phyloP scores from a whole-genome alignment of 768 basidiomycete species.

The Termitomyces sp. region DNA sequence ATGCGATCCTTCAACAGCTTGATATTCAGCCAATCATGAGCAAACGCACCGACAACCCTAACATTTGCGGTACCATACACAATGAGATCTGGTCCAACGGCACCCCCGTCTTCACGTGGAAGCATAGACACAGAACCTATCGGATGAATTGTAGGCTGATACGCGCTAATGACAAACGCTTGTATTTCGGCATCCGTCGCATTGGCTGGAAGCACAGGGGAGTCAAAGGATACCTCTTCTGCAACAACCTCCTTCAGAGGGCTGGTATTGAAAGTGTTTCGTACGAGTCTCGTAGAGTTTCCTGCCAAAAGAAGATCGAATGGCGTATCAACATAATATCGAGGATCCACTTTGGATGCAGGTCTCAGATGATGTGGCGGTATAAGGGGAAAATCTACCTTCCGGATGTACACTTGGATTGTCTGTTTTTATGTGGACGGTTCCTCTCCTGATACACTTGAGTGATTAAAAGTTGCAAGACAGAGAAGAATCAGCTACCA shows the following conservation, averaged over 20 bases:
- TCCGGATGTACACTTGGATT: conserved; percentile 11
- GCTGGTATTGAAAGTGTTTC: conserved; percentile 4
- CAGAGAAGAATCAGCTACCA: neutral
- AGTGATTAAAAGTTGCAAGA: neutral
- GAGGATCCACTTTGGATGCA: conserved; percentile 5
- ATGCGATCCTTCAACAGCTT: neutral
- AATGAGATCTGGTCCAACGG: conserved; percentile 10
- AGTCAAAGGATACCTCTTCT: neutral
- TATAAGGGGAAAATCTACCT: neutral
- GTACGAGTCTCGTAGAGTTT: conserved; percentile 6
- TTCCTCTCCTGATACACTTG: conserved; percentile 1
- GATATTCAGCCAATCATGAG: neutral
- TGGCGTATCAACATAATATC: neutral
- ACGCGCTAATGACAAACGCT: neutral
- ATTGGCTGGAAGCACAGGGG: conserved; percentile 1
- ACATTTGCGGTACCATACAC: conserved; percentile 13
- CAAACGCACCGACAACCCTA: conserved; percentile 8
- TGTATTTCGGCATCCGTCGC: conserved; percentile 8
- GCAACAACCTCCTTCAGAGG: conserved; percentile 1
- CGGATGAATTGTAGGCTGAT: conserved; percentile 4
- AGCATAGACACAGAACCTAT: conserved; percentile 13
- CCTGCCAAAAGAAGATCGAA: conserved; percentile 9
- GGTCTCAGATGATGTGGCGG: neutral
- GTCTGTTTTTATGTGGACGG: conserved; percentile 3
- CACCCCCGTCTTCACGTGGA: conserved; percentile 8